Base-by-base conservation (phyloP, 495 filamentous ascomycete genomes). In the Penicillium salamii region DNA sequence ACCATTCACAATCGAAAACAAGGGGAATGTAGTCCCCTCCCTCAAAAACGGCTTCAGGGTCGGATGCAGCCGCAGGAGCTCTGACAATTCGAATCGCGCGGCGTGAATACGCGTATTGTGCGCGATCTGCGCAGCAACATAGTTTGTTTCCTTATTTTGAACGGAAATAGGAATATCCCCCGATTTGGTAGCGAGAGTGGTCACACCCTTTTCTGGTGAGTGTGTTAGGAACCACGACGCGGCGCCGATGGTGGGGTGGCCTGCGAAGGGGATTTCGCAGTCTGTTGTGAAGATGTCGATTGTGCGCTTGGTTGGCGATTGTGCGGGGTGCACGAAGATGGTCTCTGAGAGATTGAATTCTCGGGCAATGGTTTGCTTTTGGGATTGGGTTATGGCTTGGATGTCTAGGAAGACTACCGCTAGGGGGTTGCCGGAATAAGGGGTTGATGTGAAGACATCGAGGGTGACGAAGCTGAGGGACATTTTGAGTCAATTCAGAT, bases 311-410 rank as follows among this genome's bases (percentile, higher is more conserved):
- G 18, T 34, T 11, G 46, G 29, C 5, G 58, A 53, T 3, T 20
- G 44, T 2, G 41, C 50, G 17, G 63, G 60, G 53, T 90, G 80
- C 12, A 93, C 67, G 67, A 92, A 95, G 43, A 91, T 85, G 1
- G 84, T 91, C 59, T 93, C 89, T 3, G 87, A 90, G 55, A 90
- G 76, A 54, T 92, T 92, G 83, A 93, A 93, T 67, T 95, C 90
- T 24, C 63, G 57, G 2, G 88, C 81, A 29, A 95, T 84, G 35
- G 55, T 65, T 66, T 71, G 70, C 34, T 74, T 75, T 47, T 75
- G 70, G 41, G 28, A 38, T 33, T 74, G 69, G 31, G 64, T 65
- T 28, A 75, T n/a, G n/a, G n/a, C n/a, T n/a, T n/a, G n/a, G n/a
- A n/a, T n/a, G n/a, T n/a, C n/a, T n/a, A 72, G 61, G 53, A 72